A percentile compares a stretch with the other conserved stretches of the same genome.
phyloP scores from a whole-genome alignment of 2,329 filamentous ascomycete genomes.

The Ceratocystis eucalypticola region DNA sequence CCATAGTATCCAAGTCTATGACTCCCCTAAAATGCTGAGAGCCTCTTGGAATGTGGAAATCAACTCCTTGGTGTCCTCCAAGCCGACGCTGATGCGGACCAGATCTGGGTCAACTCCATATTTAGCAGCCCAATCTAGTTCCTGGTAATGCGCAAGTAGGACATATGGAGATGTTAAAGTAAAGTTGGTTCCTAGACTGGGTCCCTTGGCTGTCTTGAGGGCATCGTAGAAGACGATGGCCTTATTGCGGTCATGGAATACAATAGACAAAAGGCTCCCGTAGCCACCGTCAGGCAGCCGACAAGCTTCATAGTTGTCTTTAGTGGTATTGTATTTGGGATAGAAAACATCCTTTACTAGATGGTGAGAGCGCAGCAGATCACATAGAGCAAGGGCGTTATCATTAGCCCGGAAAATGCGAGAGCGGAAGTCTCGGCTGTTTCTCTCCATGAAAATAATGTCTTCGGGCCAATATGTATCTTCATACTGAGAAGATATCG shows the following conservation, averaged over 20 bases:
- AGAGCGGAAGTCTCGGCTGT: slow-evolving; percentile 79
- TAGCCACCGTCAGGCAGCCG: slow-evolving; percentile 66
- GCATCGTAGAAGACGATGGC: slow-evolving; percentile 75
- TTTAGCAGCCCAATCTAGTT: slow-evolving; percentile 77
- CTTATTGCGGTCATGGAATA: slow-evolving; percentile 56
- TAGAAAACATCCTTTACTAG: slow-evolving; percentile 72
- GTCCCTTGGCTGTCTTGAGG: slow-evolving; percentile 80
- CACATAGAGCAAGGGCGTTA: slow-evolving; percentile 73
- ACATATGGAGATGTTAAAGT: slow-evolving; percentile 86
- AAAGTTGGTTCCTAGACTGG: slow-evolving; percentile 92
- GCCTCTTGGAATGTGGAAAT: slow-evolving; percentile 51
- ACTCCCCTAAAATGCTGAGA: slow-evolving; percentile 37
- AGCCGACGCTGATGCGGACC: slow-evolving; percentile 74
- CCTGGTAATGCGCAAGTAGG: slow-evolving; percentile 76
- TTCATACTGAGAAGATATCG: slow-evolving; percentile 56
- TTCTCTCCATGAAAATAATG: slow-evolving; percentile 85
- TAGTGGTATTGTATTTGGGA: slow-evolving; percentile 62
- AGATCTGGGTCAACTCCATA: slow-evolving; percentile 72
- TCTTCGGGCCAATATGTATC: slow-evolving; percentile 94
- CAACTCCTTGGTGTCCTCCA: slow-evolving; percentile 64
- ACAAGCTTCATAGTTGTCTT: slow-evolving; percentile 63
- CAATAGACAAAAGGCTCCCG: slow-evolving; percentile 75
- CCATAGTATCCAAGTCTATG: no score
- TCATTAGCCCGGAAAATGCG: slow-evolving; percentile 73
- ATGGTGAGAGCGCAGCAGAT: slow-evolving; percentile 47